phyloP scores from a whole-genome alignment of 768 basidiomycete genomes.

The Trametes cingulata region DNA sequence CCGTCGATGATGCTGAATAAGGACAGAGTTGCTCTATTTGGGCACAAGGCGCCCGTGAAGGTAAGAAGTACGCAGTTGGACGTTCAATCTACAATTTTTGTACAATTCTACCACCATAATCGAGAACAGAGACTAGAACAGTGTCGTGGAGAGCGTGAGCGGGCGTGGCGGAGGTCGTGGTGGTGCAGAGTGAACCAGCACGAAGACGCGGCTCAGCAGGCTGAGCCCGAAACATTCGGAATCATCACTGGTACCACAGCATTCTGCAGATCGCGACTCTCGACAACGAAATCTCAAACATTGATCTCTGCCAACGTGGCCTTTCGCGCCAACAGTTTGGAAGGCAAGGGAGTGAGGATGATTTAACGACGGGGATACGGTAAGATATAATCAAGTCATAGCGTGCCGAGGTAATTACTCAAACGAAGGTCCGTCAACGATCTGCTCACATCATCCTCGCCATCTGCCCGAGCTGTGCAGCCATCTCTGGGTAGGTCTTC shows the following conservation, averaged over 20 bases:
- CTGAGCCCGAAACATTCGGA: background rate
- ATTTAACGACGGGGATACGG: slow-evolving; percentile 14
- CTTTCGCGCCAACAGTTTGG: background rate
- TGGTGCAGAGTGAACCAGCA: slow-evolving; percentile 14
- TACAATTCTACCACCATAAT: too few relatives aligned
- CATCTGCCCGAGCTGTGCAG: slow-evolving; percentile 59
- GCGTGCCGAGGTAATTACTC: background rate
- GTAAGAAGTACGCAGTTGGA: background rate
- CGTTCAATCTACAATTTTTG: background rate
- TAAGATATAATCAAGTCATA: slow-evolving; percentile 20
- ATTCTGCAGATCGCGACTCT: background rate
- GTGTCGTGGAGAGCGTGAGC: slow-evolving; percentile 10
- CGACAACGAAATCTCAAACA: background rate
- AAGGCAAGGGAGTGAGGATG: slow-evolving; percentile 14
- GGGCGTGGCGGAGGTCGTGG: slow-evolving; percentile 14
- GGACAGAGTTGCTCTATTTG: too few relatives aligned
- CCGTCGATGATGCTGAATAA: too few relatives aligned
- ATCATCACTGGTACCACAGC: slow-evolving; percentile 6
- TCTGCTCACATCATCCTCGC: slow-evolving; percentile 39
- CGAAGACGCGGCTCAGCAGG: background rate
- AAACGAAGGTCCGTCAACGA: background rate
- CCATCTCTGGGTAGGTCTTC: slow-evolving; percentile 81
- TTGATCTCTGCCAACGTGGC: background rate
- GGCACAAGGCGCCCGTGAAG: too few relatives aligned
- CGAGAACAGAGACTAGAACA: background rate